Evolutionary conservation across 768 basidiomycete species (phyloP), one percentile per base, ranked within the genome.

Genomic region (Coprinopsis marcescibilis): DNA sequence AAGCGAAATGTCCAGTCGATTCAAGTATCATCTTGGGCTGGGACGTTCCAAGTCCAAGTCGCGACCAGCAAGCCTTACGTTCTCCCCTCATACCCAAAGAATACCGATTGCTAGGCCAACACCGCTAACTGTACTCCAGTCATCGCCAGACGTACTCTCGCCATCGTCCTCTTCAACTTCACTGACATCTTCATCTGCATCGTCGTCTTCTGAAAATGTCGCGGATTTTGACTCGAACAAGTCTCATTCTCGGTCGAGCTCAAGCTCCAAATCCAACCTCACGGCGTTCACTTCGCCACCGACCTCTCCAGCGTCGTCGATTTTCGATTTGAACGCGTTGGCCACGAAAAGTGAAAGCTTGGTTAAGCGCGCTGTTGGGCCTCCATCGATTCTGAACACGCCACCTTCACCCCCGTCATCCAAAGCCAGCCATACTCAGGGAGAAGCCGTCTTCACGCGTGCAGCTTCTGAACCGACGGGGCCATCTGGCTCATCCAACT

Each of bases 201-300:
- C 43, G 2, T 25, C 49, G 4, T 36, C 50, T 12, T 55, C 41
- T 21, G 40, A 43, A 6, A 46, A 48, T 7, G 15, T 33, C 15
- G 32, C 41, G 15, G 48, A 44, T 13, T 12, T 49, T 11, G 48
- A 49, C 15, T 45, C 32, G 12, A 26, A 7, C 13, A 32, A 43
- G 17, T 17, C 45, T 14, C 45, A 46, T 15, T 46, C 45, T 29
- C 2, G 45, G n/a, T 46, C 45, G n/a, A 46, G 45, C 21, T 46
- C 46, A 2, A 49, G 33, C 26, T 49, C 48, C 20, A 43, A 49
- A 11, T 44, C 48, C 20, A 43, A 49, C 21, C 21, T 49, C 10
- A 49, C 41, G 2, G 45, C 24, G 13, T 43, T 49, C 24, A 49
- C 42, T 25, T 44, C 42, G 2, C 48, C 41, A 8, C 48, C 40